phyloP scores from a whole-genome alignment of 768 basidiomycete genomes.

The Russula sp. region DNA sequence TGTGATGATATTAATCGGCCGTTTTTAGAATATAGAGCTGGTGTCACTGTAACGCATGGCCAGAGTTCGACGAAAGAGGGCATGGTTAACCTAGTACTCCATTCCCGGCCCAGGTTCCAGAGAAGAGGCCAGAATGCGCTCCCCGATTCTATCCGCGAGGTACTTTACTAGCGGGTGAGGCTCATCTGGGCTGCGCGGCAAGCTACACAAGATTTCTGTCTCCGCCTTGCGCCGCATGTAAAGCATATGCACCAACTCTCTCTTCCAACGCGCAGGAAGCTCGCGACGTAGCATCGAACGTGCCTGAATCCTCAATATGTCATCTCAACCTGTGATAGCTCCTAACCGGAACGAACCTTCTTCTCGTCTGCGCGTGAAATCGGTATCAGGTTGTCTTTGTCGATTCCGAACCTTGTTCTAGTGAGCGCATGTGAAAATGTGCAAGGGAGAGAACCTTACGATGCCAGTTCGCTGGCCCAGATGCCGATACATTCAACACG shows the following conservation, averaged over 20 bases:
- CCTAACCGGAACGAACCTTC: constrained; percentile 49
- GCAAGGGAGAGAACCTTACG: constrained; percentile 43
- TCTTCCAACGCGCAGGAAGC: constrained; percentile 67
- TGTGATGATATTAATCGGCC: neutral
- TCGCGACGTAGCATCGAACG: constrained; percentile 54
- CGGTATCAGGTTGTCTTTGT: constrained; percentile 59
- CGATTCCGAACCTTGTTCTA: constrained; percentile 53
- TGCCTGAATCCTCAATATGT: constrained; percentile 45
- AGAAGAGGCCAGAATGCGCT: neutral
- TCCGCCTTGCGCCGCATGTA: constrained; percentile 87
- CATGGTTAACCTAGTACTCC: neutral
- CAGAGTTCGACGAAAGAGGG: neutral
- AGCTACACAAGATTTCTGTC: constrained; percentile 63
- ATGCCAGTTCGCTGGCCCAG: constrained; percentile 59
- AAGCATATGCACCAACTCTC: constrained; percentile 77
- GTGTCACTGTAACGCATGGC: neutral
- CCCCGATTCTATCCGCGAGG: constrained; percentile 32
- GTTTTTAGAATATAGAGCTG: neutral
- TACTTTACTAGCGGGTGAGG: constrained; percentile 33
- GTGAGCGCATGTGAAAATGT: neutral
- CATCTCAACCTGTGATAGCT: neutral
- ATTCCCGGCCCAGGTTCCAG: neutral
- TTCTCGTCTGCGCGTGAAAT: constrained; percentile 69
- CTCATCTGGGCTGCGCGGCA: constrained; percentile 5
- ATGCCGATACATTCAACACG: constrained; percentile 82